Evolutionary conservation across 495 filamentous ascomycete species (phyloP).

Genomic region (Aspergillus mulundensis): DNA sequence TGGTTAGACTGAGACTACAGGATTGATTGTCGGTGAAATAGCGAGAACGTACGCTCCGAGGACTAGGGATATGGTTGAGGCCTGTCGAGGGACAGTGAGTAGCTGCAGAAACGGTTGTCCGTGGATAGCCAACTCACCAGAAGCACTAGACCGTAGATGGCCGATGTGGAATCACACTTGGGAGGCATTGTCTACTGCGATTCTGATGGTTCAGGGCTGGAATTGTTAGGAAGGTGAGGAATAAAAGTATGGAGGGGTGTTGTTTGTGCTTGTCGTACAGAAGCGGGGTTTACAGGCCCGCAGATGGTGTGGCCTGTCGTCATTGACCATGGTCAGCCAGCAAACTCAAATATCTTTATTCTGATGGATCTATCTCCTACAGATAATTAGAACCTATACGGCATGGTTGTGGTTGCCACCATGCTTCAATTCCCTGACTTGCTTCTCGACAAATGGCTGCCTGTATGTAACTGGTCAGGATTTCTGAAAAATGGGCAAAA

Average conservation of each 20-base stretch:
- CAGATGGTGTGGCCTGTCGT: not conserved
- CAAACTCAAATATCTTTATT: too few species aligned
- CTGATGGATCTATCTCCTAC: too few species aligned
- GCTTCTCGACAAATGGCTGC: too few species aligned
- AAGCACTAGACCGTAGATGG: not conserved
- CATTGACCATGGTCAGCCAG: too few species aligned
- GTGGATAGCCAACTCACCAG: not conserved
- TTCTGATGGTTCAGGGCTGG: not conserved
- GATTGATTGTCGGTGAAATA: not conserved
- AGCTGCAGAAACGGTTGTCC: too few species aligned
- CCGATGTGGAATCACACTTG: not conserved
- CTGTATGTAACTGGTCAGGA: too few species aligned
- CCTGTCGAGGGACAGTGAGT: too few species aligned
- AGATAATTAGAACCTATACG: too few species aligned
- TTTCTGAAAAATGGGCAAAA: too few species aligned
- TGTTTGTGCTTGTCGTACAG: not conserved
- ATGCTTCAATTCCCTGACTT: too few species aligned
- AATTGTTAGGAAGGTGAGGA: not conserved
- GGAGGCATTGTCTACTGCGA: not conserved
- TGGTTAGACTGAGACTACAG: not conserved
- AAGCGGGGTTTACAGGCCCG: not conserved
- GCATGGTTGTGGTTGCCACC: too few species aligned
- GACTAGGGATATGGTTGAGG: constrained; percentile 14
- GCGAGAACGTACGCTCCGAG: constrained; percentile 19
- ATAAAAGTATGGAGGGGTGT: not conserved